Conservation (phyloP, 2,329 filamentous ascomycete genomes). For the Fusarium brevicatenulatum region DNA sequence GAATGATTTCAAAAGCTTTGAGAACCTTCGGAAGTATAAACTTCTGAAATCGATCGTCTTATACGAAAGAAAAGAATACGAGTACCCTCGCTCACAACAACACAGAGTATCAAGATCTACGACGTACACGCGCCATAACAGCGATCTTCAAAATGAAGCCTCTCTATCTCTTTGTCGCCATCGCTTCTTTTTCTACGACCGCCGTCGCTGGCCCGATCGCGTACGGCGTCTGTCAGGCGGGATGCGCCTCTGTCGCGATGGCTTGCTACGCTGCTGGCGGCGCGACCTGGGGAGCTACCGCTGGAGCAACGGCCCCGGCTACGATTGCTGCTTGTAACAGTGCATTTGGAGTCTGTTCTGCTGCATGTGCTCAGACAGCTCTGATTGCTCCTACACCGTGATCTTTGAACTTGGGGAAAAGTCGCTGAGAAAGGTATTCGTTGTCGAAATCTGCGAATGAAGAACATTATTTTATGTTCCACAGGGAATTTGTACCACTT, state of each 20-base stretch:
- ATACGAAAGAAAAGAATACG: not conserved
- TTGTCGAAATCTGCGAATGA: rapidly evolving
- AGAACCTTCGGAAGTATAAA: not conserved
- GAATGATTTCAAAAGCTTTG: no score
- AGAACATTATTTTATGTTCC: rapidly evolving
- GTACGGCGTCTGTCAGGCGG: not conserved
- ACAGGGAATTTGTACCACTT: no score
- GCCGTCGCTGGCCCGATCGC: not conserved
- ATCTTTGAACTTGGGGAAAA: no score
- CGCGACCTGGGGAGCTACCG: conserved; percentile 1
- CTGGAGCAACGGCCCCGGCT: not conserved
- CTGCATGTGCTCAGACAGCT: not conserved
- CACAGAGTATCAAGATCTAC: not conserved
- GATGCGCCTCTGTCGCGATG: not conserved
- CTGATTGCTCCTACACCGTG: not conserved
- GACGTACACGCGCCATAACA: not conserved
- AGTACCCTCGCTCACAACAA: no score
- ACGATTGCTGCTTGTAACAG: not conserved
- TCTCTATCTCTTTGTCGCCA: rapidly evolving
- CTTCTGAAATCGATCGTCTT: not conserved
- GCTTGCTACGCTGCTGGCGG: conserved; percentile 4
- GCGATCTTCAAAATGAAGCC: not conserved
- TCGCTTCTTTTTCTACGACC: rapidly evolving
- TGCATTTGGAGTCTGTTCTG: conserved; percentile 9
- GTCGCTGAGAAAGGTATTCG: no score